Evolutionary conservation across 345 rosid species (phyloP).

Genomic region (Adansonia digitata): DNA sequence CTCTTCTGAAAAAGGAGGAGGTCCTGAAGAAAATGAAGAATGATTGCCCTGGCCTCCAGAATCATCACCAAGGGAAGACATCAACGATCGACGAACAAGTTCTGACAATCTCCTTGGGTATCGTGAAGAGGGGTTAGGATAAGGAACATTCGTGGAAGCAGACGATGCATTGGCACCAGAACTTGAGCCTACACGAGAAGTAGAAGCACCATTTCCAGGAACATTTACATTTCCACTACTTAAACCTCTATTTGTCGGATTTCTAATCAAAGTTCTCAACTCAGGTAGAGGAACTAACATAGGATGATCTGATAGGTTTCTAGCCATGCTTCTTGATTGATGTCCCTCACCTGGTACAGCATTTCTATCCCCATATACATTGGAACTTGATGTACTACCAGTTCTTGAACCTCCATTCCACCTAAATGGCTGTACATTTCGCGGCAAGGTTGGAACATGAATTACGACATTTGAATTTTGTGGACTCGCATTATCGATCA

Average conservation of each 20-base stretch:
- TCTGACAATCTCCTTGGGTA: conserved; percentile 65
- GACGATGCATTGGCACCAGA: conserved; percentile 45
- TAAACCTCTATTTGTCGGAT: conserved; percentile 32
- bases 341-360: conserved; percentile 32
- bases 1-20: conserved; percentile 41
- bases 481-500: conserved; percentile 26
- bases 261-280: conserved; percentile 32
- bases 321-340: conserved; percentile 35
- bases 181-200: conserved; percentile 42
- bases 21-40: conserved; percentile 29
- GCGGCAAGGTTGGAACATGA: conserved; percentile 51
- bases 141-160: conserved; percentile 42
- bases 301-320: conserved; percentile 49
- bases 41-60: conserved; percentile 44
- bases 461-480: conserved; percentile 35
- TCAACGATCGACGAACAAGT: conserved; percentile 59
- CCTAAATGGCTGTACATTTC: conserved; percentile 43
- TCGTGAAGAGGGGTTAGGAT: conserved; percentile 37
- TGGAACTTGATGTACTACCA: conserved; percentile 35
- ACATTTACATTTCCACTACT: conserved; percentile 28
- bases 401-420: conserved; percentile 50
- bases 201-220: conserved; percentile 47
- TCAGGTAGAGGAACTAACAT: conserved; percentile 43
- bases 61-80: conserved; percentile 46
- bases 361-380: conserved; percentile 35